A percentile compares a stretch with the other conserved stretches of the same genome.
phyloP scores from a whole-genome alignment of 164 flowering plant species.

The Akebia trifoliata region DNA sequence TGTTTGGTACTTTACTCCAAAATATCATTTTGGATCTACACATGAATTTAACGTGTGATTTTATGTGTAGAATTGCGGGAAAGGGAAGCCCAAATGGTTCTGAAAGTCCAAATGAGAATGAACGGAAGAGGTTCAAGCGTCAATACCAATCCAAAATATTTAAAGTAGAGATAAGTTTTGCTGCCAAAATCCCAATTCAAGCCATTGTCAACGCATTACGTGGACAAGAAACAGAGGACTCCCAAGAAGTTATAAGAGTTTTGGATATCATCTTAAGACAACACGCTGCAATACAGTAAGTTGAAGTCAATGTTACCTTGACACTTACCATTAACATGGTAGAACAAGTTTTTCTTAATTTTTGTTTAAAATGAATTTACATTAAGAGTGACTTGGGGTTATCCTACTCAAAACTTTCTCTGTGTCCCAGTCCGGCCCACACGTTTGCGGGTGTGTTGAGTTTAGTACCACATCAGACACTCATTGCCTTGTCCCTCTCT shows the following conservation, averaged over 20 bases:
- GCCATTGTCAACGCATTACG: slow-evolving; percentile 70
- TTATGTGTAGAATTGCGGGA: slow-evolving; percentile 24
- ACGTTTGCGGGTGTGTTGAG: no score
- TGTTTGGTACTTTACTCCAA: not conserved
- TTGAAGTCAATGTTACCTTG: no score
- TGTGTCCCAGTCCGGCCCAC: no score
- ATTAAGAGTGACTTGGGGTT: no score
- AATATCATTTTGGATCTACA: not conserved
- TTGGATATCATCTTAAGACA: slow-evolving; percentile 85
- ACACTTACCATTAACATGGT: no score
- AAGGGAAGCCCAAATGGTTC: slow-evolving; percentile 44
- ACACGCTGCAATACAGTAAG: slow-evolving; percentile 89
- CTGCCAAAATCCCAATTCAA: slow-evolving; percentile 86
- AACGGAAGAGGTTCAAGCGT: slow-evolving; percentile 57
- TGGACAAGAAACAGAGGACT: slow-evolving; percentile 80
- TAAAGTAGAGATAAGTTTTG: slow-evolving; percentile 77
- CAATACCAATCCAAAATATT: slow-evolving; percentile 58
- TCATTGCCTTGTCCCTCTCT: no score
- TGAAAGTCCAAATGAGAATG: slow-evolving; percentile 56
- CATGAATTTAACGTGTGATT: no score
- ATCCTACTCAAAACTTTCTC: no score
- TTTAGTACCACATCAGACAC: no score
- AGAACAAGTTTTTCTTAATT: no score
- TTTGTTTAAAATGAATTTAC: no score
- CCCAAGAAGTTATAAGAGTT: slow-evolving; percentile 84